A percentile compares a stretch with the other conserved stretches of the same genome.
phyloP scores from a whole-genome alignment of 148 eudicot genomes.

The Bassia scoparia region DNA sequence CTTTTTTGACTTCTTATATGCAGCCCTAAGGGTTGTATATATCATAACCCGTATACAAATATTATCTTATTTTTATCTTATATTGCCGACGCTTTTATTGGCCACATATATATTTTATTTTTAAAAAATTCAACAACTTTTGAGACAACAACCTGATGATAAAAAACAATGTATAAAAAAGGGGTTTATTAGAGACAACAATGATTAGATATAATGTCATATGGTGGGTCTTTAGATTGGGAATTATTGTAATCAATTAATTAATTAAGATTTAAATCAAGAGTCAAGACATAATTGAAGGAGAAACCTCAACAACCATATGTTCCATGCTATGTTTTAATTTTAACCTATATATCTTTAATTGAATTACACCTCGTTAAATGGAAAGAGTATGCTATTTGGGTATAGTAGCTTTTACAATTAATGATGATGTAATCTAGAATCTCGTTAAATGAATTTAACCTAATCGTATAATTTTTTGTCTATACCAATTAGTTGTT shows the following conservation, averaged over 20 bases:
- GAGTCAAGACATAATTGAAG: not conserved
- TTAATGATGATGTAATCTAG: too few relatives aligned
- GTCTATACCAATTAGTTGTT: too few relatives aligned
- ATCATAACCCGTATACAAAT: too few relatives aligned
- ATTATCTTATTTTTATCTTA: not conserved
- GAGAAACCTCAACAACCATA: slow-evolving; percentile 11
- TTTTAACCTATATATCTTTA: not conserved
- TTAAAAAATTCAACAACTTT: slow-evolving; percentile 6
- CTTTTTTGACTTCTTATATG: too few relatives aligned
- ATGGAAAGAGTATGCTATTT: too few relatives aligned
- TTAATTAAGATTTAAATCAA: not conserved
- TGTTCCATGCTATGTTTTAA: not conserved
- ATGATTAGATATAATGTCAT: slow-evolving; percentile 21
- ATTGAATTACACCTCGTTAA: too few relatives aligned
- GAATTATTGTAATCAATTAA: not conserved
- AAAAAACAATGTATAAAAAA: not conserved
- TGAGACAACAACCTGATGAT: slow-evolving; percentile 10
- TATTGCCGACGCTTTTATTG: not conserved
- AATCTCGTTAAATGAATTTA: too few relatives aligned
- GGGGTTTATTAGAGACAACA: not conserved
- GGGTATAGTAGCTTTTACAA: too few relatives aligned
- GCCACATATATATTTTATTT: not conserved
- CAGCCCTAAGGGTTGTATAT: too few relatives aligned
- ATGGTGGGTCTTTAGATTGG: slow-evolving; percentile 4
- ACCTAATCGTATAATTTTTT: too few relatives aligned